Evolutionary conservation across 441 rosid species (phyloP).

Genomic region (Corymbia citriodora): DNA sequence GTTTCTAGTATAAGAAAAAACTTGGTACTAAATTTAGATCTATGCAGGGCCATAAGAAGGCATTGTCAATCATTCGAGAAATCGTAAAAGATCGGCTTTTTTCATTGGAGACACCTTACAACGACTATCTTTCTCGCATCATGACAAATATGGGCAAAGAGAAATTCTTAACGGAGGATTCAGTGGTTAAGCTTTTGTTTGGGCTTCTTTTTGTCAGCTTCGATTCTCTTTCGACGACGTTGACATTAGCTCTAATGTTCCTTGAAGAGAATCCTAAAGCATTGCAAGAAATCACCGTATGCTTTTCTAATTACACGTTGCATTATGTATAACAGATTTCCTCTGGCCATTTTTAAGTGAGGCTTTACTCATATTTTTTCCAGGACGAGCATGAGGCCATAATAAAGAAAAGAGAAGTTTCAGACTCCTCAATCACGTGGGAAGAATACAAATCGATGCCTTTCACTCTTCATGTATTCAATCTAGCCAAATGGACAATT

Average conservation of each 20-base stretch:
- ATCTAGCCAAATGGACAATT: background rate
- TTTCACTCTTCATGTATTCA: slow-evolving; percentile 20
- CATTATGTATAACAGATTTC: background rate
- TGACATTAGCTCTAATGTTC: slow-evolving; percentile 1
- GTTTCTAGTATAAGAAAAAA: background rate
- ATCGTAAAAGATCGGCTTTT: slow-evolving; percentile 2
- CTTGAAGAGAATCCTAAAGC: slow-evolving; percentile 2
- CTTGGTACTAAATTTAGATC: background rate
- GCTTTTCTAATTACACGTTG: no score
- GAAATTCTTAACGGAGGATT: slow-evolving; percentile 20
- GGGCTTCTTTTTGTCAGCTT: slow-evolving; percentile 8
- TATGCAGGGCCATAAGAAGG: slow-evolving; percentile 8
- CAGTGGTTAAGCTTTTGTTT: background rate
- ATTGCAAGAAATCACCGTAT: background rate
- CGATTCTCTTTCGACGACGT: slow-evolving; percentile 9
- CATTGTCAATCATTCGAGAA: background rate
- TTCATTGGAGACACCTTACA: background rate
- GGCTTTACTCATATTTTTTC: background rate
- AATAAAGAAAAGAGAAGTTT: slow-evolving; percentile 1
- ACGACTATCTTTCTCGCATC: slow-evolving; percentile 13
- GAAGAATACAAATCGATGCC: slow-evolving; percentile 25
- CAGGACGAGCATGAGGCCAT: slow-evolving; percentile 26
- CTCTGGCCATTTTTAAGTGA: background rate
- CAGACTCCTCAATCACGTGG: slow-evolving; percentile 15
- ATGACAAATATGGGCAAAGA: slow-evolving; percentile 13